phyloP scores from a whole-genome alignment of 2,329 filamentous ascomycete genomes.

The Iodosphaeria phyllophila region DNA sequence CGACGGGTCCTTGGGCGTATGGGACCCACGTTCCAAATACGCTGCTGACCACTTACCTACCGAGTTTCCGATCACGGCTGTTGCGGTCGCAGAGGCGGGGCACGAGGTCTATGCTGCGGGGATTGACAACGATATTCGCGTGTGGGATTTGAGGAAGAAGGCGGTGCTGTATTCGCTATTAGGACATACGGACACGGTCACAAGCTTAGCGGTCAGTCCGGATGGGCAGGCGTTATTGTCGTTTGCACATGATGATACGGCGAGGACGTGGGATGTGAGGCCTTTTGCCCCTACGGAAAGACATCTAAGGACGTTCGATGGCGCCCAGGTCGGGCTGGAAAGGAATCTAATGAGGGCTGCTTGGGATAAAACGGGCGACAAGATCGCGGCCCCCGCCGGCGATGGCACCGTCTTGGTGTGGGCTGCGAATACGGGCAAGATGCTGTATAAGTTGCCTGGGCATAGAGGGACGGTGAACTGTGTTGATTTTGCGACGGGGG shows the following conservation, averaged over 20 bases:
- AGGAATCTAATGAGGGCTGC: constrained; percentile 82
- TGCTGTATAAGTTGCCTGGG: constrained; percentile 86
- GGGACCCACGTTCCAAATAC: constrained; percentile 84
- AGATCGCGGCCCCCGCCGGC: constrained; percentile 73
- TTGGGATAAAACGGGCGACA: constrained; percentile 76
- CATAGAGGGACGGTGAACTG: constrained; percentile 93
- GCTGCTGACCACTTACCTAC: constrained; percentile 79
- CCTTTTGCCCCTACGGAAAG: constrained; percentile 84
- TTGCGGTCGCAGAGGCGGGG: constrained; percentile 81
- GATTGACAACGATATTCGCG: constrained; percentile 93
- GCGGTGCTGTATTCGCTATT: constrained; percentile 70
- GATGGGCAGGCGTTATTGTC: constrained; percentile 82
- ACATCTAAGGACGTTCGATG: constrained; percentile 75
- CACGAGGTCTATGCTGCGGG: constrained; percentile 90
- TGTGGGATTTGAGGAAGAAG: constrained; percentile 93
- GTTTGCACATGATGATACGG: constrained; percentile 85
- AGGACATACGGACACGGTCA: constrained; percentile 83
- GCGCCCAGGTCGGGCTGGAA: constrained; percentile 72
- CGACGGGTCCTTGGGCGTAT: constrained; percentile 84
- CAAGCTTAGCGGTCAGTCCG: constrained; percentile 77
- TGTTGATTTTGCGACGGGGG: constrained; percentile 70
- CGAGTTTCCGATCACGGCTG: constrained; percentile 78
- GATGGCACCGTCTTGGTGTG: constrained; percentile 85
- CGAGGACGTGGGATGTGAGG: constrained; percentile 87
- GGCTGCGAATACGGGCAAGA: constrained; percentile 74